These are phyloP conservation scores for Naganishia liquefaciens DNA, from an alignment of 1,284 basidiomycete species.

Conservation along the genomic window DNA sequence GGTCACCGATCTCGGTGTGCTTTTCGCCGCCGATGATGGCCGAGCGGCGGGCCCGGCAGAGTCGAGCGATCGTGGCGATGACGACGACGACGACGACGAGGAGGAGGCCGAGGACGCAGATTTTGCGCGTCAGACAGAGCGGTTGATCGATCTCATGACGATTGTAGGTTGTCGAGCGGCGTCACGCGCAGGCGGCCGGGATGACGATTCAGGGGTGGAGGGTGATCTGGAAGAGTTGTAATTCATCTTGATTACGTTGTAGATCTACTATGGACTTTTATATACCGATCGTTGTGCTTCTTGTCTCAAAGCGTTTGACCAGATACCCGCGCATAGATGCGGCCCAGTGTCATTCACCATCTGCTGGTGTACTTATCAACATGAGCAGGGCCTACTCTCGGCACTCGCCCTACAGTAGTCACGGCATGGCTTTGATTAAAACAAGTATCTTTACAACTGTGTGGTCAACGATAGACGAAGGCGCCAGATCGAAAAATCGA, in stretches of 20 bases:
- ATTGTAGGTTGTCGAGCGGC: slow-evolving; percentile 46
- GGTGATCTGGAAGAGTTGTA: slow-evolving; percentile 48
- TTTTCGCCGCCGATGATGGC: slow-evolving; percentile 8
- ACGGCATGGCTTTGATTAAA: too few relatives aligned
- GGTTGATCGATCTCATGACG: slow-evolving; percentile 43
- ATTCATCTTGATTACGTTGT: background rate
- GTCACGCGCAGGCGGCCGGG: slow-evolving; percentile 39
- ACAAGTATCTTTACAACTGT: too few relatives aligned
- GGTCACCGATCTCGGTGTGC: background rate
- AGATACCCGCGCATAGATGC: too few relatives aligned
- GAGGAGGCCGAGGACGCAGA: slow-evolving; percentile 36
- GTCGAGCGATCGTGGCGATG: slow-evolving; percentile 26
- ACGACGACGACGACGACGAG: slow-evolving; percentile 23
- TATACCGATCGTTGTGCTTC: too few relatives aligned
- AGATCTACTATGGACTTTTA: background rate
- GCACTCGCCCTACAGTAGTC: too few relatives aligned
- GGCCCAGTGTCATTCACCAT: too few relatives aligned
- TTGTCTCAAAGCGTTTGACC: too few relatives aligned
- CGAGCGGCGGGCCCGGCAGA: slow-evolving; percentile 25
- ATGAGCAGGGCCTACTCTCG: too few relatives aligned
- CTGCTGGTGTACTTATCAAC: too few relatives aligned
- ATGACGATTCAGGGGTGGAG: slow-evolving; percentile 50
- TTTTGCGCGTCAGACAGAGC: slow-evolving; percentile 47
- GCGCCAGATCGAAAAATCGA: too few relatives aligned
- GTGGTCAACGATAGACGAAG: too few relatives aligned